These are phyloP conservation scores for Pythium vanterpoolii DNA, from an alignment of 352 stramenopile species.

Conservation along the genomic window DNA sequence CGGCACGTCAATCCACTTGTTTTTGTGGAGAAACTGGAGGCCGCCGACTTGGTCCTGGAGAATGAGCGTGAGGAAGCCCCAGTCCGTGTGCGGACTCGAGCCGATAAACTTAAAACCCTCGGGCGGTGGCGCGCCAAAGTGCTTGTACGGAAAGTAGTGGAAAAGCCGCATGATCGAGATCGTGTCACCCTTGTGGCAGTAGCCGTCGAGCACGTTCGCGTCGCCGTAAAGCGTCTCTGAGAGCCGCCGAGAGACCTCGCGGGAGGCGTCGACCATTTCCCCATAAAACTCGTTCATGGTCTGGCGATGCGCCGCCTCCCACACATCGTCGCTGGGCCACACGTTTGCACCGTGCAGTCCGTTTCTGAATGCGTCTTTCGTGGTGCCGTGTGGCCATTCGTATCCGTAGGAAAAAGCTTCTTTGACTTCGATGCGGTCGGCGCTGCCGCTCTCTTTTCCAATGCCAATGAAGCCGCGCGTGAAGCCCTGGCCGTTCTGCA, in stretches of 20 bases:
- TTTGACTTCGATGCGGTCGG: conserved; percentile 78
- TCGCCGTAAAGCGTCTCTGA: conserved; percentile 51
- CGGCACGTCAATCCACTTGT: conserved; percentile 73
- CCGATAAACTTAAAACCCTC: conserved; percentile 69
- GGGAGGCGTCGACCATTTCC: conserved; percentile 50
- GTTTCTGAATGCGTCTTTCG: conserved; percentile 34
- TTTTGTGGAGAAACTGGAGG: conserved; percentile 65
- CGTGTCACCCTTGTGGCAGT: conserved; percentile 60
- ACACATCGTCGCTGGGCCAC: conserved; percentile 44
- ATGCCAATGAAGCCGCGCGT: conserved; percentile 79
- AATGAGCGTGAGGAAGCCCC: conserved; percentile 83
- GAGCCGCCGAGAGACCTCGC: conserved; percentile 43
- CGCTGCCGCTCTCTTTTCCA: conserved; percentile 73
- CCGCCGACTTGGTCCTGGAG: conserved; percentile 71
- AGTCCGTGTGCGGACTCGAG: conserved; percentile 83
- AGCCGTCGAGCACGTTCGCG: conserved; percentile 51
- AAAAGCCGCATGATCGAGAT: conserved; percentile 86
- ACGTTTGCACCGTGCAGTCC: conserved; percentile 69
- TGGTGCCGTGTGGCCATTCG: conserved; percentile 43
- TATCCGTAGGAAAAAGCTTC: conserved; percentile 83
- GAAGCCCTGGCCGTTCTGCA: conserved; percentile 64
- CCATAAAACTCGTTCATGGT: conserved; percentile 58
- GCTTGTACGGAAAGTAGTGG: conserved; percentile 81
- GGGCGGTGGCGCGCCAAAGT: conserved; percentile 38
- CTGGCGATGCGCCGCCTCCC: conserved; percentile 29